phyloP scores from a whole-genome alignment of 805 yeast species.

The Candida boidinii region DNA sequence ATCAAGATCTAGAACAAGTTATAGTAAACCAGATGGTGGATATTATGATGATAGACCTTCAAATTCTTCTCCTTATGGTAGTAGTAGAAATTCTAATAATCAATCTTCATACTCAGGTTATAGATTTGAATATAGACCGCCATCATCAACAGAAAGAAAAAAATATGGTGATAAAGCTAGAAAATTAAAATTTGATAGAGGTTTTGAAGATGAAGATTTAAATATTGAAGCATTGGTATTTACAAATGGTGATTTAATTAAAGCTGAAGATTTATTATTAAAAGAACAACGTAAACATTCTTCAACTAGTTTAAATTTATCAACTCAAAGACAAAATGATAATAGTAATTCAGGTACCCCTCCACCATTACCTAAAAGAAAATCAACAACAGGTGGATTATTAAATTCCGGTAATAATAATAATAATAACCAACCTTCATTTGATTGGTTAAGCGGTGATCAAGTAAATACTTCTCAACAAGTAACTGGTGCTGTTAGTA shows the following conservation, averaged over 20 bases:
- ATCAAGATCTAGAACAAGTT: neutral
- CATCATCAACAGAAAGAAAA: slow-evolving; percentile 44
- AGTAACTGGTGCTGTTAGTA: slow-evolving; percentile 16
- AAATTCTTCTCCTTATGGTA: neutral
- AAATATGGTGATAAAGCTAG: slow-evolving; percentile 43
- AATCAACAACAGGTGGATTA: slow-evolving; percentile 21
- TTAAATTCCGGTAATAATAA: slow-evolving; percentile 24
- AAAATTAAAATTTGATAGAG: slow-evolving; percentile 40
- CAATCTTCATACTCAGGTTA: slow-evolving; percentile 16
- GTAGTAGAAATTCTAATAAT: no score
- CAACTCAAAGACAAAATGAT: slow-evolving; percentile 10
- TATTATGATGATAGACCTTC: neutral
- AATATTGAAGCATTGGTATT: slow-evolving; percentile 55
- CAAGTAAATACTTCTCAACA: slow-evolving; percentile 12
- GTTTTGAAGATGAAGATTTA: slow-evolving; percentile 47
- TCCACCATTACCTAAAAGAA: slow-evolving; percentile 39
- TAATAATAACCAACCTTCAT: slow-evolving; percentile 23
- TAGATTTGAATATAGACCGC: slow-evolving; percentile 39
- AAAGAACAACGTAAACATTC: slow-evolving; percentile 22
- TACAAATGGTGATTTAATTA: slow-evolving; percentile 49
- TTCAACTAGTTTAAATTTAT: slow-evolving; percentile 7
- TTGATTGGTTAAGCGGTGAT: slow-evolving; percentile 27
- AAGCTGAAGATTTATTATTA: slow-evolving; percentile 51
- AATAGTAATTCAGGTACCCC: slow-evolving; percentile 24
- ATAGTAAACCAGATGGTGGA: neutral